Evolutionary conservation across 2,329 filamentous ascomycete genomes (phyloP).

Genomic region (Camptophora hylomeconis): DNA sequence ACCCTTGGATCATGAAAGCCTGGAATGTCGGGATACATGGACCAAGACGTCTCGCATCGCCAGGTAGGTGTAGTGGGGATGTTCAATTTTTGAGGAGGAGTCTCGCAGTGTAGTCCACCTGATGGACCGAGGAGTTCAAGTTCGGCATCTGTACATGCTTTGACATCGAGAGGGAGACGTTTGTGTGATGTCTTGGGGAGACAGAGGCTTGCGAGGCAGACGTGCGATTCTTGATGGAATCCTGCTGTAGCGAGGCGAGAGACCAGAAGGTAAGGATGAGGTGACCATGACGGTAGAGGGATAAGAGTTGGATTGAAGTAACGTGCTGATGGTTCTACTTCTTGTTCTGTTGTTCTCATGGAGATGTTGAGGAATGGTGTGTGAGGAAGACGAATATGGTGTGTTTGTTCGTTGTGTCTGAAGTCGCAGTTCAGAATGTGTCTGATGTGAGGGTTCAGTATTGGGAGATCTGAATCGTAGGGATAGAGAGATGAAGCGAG

Average conservation of each 20-base stretch:
- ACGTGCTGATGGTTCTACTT: constrained; percentile 11
- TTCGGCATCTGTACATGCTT: constrained; percentile 22
- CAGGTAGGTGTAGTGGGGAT: constrained; percentile 27
- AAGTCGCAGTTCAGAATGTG: constrained; percentile 14
- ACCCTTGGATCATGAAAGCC: constrained; percentile 30
- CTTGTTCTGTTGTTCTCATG: constrained; percentile 16
- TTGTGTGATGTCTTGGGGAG: constrained; percentile 5
- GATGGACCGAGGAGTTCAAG: constrained; percentile 20
- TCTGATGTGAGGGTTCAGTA: constrained; percentile 11
- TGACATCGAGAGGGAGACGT: constrained; percentile 13
- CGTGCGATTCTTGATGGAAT: constrained; percentile 24
- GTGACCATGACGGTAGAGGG: constrained; percentile 24
- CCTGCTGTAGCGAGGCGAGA: constrained; percentile 24
- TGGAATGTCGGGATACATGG: constrained; percentile 24
- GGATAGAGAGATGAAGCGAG: too few species aligned
- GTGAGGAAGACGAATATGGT: constrained; percentile 21
- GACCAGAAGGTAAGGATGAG: constrained; percentile 25
- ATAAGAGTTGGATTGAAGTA: constrained; percentile 28
- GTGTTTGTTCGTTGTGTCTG: constrained; percentile 21
- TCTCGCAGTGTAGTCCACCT: constrained; percentile 24
- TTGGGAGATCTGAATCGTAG: too few species aligned
- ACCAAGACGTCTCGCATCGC: constrained; percentile 21
- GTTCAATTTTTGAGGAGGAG: constrained; percentile 20
- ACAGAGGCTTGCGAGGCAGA: constrained; percentile 29
- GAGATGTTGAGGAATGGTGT: constrained; percentile 24